These are phyloP conservation scores for Yamadazyma tumulicola DNA, from an alignment of 805 yeast species.

Conservation along the genomic window DNA sequence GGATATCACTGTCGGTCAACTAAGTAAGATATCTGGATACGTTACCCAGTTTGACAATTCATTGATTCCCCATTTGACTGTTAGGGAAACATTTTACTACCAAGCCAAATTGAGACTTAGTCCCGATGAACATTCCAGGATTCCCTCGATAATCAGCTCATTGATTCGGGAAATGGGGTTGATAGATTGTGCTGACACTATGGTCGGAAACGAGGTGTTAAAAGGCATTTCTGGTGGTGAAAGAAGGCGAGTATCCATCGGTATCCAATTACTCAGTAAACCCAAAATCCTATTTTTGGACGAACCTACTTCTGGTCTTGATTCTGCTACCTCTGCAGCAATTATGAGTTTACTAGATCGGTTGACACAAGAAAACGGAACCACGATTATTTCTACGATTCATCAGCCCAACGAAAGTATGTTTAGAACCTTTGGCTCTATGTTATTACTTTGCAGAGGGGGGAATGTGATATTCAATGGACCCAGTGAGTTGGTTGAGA, in stretches of 20 bases:
- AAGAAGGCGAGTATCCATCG: constrained; percentile 78
- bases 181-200: constrained; percentile 69
- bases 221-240: constrained; percentile 53
- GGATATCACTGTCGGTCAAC: constrained; percentile 18
- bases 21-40: constrained; percentile 53
- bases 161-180: constrained; percentile 69
- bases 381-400: constrained; percentile 68
- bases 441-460: constrained; percentile 71
- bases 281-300: constrained; percentile 73
- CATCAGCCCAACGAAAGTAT: constrained; percentile 79
- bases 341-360: constrained; percentile 58
- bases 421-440: constrained; percentile 62
- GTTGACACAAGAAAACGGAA: constrained; percentile 55
- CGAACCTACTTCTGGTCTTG: constrained; percentile 89
- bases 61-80: constrained; percentile 67
- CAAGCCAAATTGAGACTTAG: constrained; percentile 71
- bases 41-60: constrained; percentile 82
- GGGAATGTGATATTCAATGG: constrained; percentile 73
- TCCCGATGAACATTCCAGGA: constrained; percentile 22
- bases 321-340: constrained; percentile 71
- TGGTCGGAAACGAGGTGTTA: constrained; percentile 37
- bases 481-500: constrained; percentile 38
- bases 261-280: constrained; percentile 68
- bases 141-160: constrained; percentile 51
- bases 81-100: constrained; percentile 67